Evolutionary conservation across 1,139 yeast genomes (phyloP).

Genomic region (Saccharomyces hybrid): DNA sequence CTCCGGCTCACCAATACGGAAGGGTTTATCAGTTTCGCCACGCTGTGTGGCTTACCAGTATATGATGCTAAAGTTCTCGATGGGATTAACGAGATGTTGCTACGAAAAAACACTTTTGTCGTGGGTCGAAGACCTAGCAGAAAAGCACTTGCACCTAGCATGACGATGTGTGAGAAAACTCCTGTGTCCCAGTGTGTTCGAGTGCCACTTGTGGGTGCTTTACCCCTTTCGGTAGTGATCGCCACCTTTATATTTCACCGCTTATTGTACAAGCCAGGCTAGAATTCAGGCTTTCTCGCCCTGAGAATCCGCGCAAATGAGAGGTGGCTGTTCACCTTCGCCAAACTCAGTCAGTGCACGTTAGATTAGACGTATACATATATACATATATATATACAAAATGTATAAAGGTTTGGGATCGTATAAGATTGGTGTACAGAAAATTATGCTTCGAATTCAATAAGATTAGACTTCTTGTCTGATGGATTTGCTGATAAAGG

Average conservation of each 20-base stretch:
- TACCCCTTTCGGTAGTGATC: not conserved
- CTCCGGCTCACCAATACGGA: not conserved
- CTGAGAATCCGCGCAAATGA: not conserved
- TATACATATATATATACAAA: not conserved
- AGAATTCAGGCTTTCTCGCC: not conserved
- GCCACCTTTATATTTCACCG: not conserved
- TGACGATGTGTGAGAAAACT: not conserved
- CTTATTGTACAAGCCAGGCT: not conserved
- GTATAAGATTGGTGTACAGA: slow-evolving; percentile 1
- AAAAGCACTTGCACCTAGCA: not conserved
- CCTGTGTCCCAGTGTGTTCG: not conserved
- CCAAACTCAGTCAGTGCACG: not conserved
- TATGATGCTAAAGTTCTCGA: not conserved
- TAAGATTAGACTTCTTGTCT: slow-evolving; percentile 8
- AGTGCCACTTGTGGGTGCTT: not conserved
- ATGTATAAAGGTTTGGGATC: not conserved
- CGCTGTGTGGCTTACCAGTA: not conserved
- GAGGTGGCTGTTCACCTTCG: not conserved
- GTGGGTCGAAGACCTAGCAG: not conserved
- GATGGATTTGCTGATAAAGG: slow-evolving; percentile 7
- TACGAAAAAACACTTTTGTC: not conserved
- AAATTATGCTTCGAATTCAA: slow-evolving; percentile 11
- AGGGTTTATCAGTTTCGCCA: not conserved
- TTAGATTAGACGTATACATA: not conserved
- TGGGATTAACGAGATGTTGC: not conserved